phyloP scores from a whole-genome alignment of 1,284 basidiomycete genomes.

The Microstroma glucosiphilum region DNA sequence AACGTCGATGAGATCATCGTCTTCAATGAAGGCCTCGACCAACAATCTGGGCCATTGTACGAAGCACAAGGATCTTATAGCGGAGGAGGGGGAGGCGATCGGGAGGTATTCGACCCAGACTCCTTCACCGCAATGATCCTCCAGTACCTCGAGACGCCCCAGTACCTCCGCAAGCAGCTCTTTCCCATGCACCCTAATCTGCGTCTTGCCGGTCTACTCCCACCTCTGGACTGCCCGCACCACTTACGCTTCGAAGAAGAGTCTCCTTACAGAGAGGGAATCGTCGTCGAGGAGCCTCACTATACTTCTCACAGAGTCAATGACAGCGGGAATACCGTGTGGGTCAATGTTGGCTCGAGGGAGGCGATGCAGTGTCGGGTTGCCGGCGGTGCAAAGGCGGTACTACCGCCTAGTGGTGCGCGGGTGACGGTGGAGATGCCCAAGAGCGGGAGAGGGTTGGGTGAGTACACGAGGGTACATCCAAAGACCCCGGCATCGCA shows the following conservation, averaged over 20 bases:
- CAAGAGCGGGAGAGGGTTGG: background rate
- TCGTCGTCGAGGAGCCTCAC: slow-evolving; percentile 27
- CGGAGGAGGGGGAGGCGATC: slow-evolving; percentile 8
- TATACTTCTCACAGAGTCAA: slow-evolving; percentile 9
- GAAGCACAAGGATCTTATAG: slow-evolving; percentile 6
- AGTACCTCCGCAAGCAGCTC: slow-evolving; percentile 47
- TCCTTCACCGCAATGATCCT: slow-evolving; percentile 42
- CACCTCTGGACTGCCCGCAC: slow-evolving; percentile 49
- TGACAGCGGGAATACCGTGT: slow-evolving; percentile 16
- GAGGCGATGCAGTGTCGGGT: slow-evolving; percentile 31
- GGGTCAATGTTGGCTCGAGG: slow-evolving; percentile 42
- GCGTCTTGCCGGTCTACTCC: slow-evolving; percentile 46
- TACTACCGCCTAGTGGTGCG: slow-evolving; percentile 18
- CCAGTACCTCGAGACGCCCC: slow-evolving; percentile 51
- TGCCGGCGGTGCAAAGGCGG: background rate
- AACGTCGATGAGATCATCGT: slow-evolving; percentile 49
- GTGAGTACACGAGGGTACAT: too few species aligned
- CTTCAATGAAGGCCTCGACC: slow-evolving; percentile 29
- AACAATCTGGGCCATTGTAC: slow-evolving; percentile 12
- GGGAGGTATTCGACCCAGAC: slow-evolving; percentile 28
- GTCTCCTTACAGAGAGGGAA: slow-evolving; percentile 44
- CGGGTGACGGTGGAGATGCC: slow-evolving; percentile 44
- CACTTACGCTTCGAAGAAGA: slow-evolving; percentile 45
- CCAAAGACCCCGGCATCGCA: too few species aligned
- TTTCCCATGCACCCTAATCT: slow-evolving; percentile 49